Conservation (phyloP, 164 flowering plant species). For the Vitis rupestris region DNA sequence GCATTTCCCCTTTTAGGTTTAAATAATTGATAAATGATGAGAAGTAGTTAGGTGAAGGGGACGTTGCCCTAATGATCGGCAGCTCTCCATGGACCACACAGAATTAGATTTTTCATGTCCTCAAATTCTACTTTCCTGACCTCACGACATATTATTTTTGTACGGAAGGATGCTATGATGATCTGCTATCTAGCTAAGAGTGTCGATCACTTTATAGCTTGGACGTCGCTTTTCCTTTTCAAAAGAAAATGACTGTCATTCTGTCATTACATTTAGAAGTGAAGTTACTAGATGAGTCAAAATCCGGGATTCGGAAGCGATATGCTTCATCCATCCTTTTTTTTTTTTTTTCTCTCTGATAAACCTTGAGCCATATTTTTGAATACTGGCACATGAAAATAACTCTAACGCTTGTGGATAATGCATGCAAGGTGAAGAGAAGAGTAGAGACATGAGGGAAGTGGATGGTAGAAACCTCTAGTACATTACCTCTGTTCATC, state of each 20-base stretch:
- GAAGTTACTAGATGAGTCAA: no score
- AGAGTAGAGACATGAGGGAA: not conserved
- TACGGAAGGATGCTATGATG: not conserved
- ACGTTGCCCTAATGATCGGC: constrained; percentile 8
- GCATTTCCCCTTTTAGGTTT: constrained; percentile 1
- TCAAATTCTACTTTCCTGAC: not conserved
- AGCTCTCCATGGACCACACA: not conserved
- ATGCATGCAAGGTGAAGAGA: not conserved
- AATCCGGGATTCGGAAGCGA: no score
- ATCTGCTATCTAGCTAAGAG: not conserved
- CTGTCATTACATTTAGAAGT: no score
- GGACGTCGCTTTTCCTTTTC: no score
- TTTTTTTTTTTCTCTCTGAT: not conserved
- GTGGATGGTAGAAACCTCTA: not conserved
- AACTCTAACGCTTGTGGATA: not conserved
- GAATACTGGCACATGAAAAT: no score
- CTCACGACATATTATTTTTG: no score
- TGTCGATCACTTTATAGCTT: not conserved
- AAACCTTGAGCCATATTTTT: not conserved
- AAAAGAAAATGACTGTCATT: no score
- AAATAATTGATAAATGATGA: constrained; percentile 4
- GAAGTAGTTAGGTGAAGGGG: constrained; percentile 13
- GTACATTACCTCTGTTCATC: constrained; percentile 5
- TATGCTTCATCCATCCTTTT: not conserved
- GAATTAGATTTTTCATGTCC: not conserved